Evolutionary conservation across 371 early-diverging fungal species (phyloP).

Genomic region (Syncephalastrum contaminatum): DNA sequence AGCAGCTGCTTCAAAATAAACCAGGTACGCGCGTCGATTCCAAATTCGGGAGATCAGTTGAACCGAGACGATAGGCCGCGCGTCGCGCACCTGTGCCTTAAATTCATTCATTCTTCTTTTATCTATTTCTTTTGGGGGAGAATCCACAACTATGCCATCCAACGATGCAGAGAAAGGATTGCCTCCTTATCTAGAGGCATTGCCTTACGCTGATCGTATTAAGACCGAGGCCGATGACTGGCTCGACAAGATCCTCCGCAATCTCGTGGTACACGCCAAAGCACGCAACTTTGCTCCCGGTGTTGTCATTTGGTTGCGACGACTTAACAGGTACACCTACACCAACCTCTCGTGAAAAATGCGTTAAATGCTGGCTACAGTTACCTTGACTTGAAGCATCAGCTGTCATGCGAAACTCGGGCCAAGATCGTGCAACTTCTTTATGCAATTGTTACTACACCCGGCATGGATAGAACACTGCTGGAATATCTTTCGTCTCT

Average conservation of each 20-base stretch:
- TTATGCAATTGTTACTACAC: conserved; percentile 54
- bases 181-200: conserved; percentile 13
- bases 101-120: too few relatives aligned
- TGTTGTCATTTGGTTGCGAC: conserved; percentile 56
- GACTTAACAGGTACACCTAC: conserved; percentile 48
- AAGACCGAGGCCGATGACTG: conserved; percentile 55
- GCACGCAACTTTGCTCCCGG: conserved; percentile 66
- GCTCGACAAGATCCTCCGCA: conserved; percentile 52
- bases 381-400: conserved; percentile 68
- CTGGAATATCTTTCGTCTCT: conserved; percentile 56
- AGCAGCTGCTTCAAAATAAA: too few relatives aligned
- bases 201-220: conserved; percentile 58
- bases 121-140: too few relatives aligned
- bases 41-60: too few relatives aligned
- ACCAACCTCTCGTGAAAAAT: neutral
- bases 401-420: conserved; percentile 58
- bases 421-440: conserved; percentile 57
- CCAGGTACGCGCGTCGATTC: too few relatives aligned
- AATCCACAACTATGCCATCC: too few relatives aligned
- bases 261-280: conserved; percentile 49
- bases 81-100: too few relatives aligned
- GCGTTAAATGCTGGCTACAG: conserved; percentile 17
- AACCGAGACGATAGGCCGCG: too few relatives aligned
- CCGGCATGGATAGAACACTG: conserved; percentile 63
- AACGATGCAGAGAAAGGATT: too few relatives aligned